Conservation (phyloP, 2,329 filamentous ascomycete species). For the Talaromyces sp. region DNA sequence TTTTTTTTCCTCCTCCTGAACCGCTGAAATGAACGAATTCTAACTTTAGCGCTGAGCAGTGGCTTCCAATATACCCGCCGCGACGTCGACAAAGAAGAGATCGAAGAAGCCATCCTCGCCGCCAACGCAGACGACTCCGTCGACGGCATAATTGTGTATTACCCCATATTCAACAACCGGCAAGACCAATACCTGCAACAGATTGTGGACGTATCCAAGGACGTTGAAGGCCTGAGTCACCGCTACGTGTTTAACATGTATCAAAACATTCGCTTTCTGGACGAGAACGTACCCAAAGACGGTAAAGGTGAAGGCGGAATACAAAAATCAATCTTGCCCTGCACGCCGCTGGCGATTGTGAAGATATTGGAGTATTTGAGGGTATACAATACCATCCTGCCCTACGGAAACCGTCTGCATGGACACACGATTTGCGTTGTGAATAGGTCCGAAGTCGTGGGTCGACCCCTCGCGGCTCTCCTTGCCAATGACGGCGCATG, state of each 20-base stretch:
- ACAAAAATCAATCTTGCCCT: constrained; percentile 90
- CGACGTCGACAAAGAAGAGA: constrained; percentile 75
- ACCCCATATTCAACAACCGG: constrained; percentile 86
- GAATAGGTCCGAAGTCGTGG: constrained; percentile 94
- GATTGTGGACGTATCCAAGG: constrained; percentile 82
- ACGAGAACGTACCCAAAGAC: constrained; percentile 45
- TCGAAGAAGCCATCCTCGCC: constrained; percentile 81
- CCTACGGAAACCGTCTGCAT: constrained; percentile 87
- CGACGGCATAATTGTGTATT: constrained; percentile 95
- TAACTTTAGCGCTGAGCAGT: constrained; percentile 56
- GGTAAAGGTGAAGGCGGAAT: constrained; percentile 42
- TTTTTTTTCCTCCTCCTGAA: not conserved
- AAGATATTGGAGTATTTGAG: constrained; percentile 95
- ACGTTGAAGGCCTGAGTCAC: constrained; percentile 92
- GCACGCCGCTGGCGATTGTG: constrained; percentile 91
- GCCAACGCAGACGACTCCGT: constrained; percentile 76
- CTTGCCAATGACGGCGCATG: constrained; percentile 93
- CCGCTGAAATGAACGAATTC: too few relatives aligned
- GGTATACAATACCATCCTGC: constrained; percentile 93
- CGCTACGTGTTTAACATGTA: constrained; percentile 99
- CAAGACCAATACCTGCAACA: constrained; percentile 97
- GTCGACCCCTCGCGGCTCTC: constrained; percentile 83
- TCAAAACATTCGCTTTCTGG: constrained; percentile 92
- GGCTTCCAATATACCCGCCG: constrained; percentile 87
- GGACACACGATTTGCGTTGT: constrained; percentile 94